Conservation (phyloP, 345 rosid species). For the Stellera chamaejasme region DNA sequence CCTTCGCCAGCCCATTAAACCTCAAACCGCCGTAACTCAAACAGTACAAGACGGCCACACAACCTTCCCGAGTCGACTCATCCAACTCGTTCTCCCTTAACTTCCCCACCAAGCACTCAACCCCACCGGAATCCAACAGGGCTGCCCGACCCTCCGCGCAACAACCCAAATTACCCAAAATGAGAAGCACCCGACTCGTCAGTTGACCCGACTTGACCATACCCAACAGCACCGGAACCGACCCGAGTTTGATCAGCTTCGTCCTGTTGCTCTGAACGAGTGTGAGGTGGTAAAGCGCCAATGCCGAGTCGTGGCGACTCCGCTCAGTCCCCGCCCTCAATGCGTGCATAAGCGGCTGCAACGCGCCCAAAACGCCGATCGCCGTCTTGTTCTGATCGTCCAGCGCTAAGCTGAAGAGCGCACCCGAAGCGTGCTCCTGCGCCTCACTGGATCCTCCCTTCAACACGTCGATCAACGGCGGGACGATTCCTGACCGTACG, state of each 20-base stretch:
- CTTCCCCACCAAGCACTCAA: constrained; percentile 50
- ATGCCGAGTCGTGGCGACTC: constrained; percentile 68
- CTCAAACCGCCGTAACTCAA: constrained; percentile 58
- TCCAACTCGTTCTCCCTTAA: constrained; percentile 28
- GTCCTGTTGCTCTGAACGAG: constrained; percentile 56
- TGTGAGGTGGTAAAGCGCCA: constrained; percentile 79
- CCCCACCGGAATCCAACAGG: constrained; percentile 72
- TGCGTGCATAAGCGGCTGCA: constrained; percentile 62
- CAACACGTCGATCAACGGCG: constrained; percentile 52
- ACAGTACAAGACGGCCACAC: constrained; percentile 48
- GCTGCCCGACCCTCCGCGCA: constrained; percentile 51
- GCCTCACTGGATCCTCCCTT: constrained; percentile 67
- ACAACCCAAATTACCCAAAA: constrained; percentile 48
- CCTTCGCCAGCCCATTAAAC: constrained; percentile 67
- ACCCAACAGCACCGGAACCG: constrained; percentile 42
- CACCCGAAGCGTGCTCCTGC: constrained; percentile 76
- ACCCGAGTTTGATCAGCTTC: constrained; percentile 58
- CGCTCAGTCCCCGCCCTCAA: constrained; percentile 48
- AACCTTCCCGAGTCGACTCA: constrained; percentile 47
- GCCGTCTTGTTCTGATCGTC: constrained; percentile 80
- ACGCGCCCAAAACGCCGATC: constrained; percentile 78
- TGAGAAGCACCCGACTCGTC: constrained; percentile 36
- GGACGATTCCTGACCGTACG: constrained; percentile 81
- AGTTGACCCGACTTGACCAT: constrained; percentile 53
- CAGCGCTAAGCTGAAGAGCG: constrained; percentile 67